Evolutionary conservation across 306 rosid genomes (phyloP).

Genomic region (Cicer cuneatum): DNA sequence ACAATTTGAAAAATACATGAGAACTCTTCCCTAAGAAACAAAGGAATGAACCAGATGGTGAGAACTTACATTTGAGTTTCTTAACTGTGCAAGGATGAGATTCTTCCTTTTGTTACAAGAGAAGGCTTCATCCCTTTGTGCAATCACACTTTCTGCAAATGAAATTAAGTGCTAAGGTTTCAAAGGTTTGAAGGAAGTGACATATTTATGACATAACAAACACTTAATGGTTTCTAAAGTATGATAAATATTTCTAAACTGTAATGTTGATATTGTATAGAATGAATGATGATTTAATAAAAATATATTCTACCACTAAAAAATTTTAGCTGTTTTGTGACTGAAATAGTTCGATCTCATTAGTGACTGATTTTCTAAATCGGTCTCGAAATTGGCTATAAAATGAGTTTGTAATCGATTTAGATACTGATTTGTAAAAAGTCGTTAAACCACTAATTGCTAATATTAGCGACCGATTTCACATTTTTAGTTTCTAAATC

Average conservation of each 20-base stretch:
- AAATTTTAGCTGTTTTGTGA: too few species aligned
- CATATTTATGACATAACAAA: constrained; percentile 5
- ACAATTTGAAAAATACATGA: too few species aligned
- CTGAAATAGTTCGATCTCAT: too few species aligned
- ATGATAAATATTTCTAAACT: not conserved
- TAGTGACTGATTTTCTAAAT: too few species aligned
- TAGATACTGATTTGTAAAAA: too few species aligned
- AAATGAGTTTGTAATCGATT: too few species aligned
- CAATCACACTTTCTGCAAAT: constrained; percentile 39
- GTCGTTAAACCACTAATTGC: too few species aligned
- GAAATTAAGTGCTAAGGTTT: not conserved
- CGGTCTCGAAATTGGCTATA: too few species aligned
- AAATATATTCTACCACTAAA: not conserved
- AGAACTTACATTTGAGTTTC: constrained; percentile 48
- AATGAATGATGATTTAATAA: not conserved
- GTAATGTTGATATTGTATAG: not conserved
- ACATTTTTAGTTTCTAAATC: too few species aligned
- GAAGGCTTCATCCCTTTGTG: constrained; percentile 22
- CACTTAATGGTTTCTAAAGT: constrained; percentile 7
- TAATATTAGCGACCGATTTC: too few species aligned
- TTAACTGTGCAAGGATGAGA: constrained; percentile 32
- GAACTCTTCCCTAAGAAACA: too few species aligned
- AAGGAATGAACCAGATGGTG: not conserved
- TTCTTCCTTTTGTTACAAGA: constrained; percentile 7
- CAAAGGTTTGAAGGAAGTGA: constrained; percentile 11